Base-by-base conservation (phyloP, 2,329 filamentous ascomycete genomes). In the Trichoderma hamatum region DNA sequence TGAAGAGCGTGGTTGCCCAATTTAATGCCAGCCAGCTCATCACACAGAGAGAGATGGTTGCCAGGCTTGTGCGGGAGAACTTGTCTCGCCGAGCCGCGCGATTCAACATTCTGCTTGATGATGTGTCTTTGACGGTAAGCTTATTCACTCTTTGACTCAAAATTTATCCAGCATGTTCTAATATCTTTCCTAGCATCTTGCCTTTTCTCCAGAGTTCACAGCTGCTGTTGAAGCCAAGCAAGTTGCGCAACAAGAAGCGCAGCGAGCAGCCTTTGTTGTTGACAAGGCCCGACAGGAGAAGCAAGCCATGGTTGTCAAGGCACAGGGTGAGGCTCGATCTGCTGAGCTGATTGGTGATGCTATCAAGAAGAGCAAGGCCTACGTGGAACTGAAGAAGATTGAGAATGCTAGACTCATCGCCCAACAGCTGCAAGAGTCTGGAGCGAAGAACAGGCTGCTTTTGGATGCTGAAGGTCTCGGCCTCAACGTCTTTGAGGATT, bases 251-350 rank as follows among this genome's bases (percentile, higher is more conserved):
- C 96, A 99, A 84, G 96, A 99, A 81, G 96, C 96, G 39, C 96
- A 99, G 83, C 90, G 96, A 72, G 96, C 96, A 39, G 96, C 96
- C 71, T 99, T 99, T 84, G 87, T 99, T 64, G 96, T 99, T 74
- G 96, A 99, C 89, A 97, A 98, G 85, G 96, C 96, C 66, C 91
- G 96, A 74, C 96, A 99, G 83, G 96, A 99, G 88, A 99, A 99
- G 87, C 96, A 99, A 84, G 96, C 96, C 76, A 97, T 94, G 85
- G 94, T 99, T 68, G 96, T 99, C 78, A 93, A 94, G 83, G 96
- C 96, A 4, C 96, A 98, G 89, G 96, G 96, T 93, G 96, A 99
- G 84, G 96, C 96, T 61, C 92, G 96, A 73, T 98, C 96, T 49
- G 96, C 96, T 58, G 94, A 99, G 84, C 90, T 99, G 72, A 97